These are phyloP conservation scores for Penicillium polonicum DNA, from an alignment of 2,329 filamentous ascomycete species.

Conservation along the genomic window DNA sequence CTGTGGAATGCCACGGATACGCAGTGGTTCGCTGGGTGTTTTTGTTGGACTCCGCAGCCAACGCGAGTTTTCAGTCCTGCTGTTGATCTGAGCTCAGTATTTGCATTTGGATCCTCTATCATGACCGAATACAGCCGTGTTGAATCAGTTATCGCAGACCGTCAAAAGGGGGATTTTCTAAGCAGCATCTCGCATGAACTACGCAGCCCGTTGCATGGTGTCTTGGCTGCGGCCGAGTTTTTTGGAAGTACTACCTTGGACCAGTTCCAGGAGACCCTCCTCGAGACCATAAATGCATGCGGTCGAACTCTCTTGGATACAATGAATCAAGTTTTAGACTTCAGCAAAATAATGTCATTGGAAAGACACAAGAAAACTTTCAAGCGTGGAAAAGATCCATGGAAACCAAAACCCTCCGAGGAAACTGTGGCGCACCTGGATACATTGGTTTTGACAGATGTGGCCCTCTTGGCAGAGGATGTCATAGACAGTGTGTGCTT, in stretches of 20 bases:
- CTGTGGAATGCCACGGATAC: conserved; percentile 34
- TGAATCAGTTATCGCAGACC: conserved; percentile 38
- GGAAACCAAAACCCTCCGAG: conserved; percentile 2
- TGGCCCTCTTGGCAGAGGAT: conserved; percentile 28
- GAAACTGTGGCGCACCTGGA: conserved; percentile 1
- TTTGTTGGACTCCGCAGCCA: conserved; percentile 28
- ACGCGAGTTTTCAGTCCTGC: conserved; percentile 22
- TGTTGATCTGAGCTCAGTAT: conserved; percentile 35
- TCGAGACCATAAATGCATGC: conserved; percentile 50
- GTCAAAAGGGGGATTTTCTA: conserved; percentile 53
- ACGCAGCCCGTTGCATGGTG: conserved; percentile 47
- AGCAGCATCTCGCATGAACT: conserved; percentile 54
- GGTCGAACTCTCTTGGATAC: conserved; percentile 53
- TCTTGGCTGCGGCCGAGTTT: conserved; percentile 49
- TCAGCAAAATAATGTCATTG: conserved; percentile 31
- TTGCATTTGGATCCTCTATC: conserved; percentile 36
- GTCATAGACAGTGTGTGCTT: conserved; percentile 26
- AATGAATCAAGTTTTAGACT: conserved; percentile 35
- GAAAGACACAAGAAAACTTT: conserved; percentile 6
- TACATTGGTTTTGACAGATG: conserved; percentile 15
- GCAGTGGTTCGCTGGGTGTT: conserved; percentile 31
- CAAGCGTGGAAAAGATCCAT: conserved; percentile 6
- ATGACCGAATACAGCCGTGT: conserved; percentile 39
- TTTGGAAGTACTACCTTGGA: conserved; percentile 44
- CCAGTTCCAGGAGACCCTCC: conserved; percentile 40